Evolutionary conservation across 306 rosid species (phyloP).

Genomic region (Lathyrus aphaca): DNA sequence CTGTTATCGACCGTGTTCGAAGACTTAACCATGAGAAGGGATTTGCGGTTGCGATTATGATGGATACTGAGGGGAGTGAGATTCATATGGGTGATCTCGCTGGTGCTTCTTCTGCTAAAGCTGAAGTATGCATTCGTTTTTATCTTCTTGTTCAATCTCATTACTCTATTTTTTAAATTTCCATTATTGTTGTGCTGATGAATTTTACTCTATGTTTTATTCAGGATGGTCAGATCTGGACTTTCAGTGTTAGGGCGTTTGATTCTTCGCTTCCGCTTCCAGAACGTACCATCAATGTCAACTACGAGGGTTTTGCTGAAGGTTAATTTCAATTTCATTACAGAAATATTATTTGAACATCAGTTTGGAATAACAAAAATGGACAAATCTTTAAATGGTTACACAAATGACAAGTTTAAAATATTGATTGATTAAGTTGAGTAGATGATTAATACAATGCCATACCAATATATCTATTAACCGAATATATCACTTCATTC

Average conservation of each 20-base stretch:
- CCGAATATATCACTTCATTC: background rate
- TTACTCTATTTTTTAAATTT: background rate
- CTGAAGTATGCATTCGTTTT: constrained; percentile 55
- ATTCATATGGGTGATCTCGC: constrained; percentile 99
- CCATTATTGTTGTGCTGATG: background rate
- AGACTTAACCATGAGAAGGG: constrained; percentile 89
- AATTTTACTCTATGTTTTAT: background rate
- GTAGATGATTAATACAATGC: background rate
- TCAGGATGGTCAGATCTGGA: constrained; percentile 89
- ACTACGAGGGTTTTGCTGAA: constrained; percentile 95
- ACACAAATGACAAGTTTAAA: background rate
- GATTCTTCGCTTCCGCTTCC: constrained; percentile 85
- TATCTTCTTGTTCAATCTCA: background rate
- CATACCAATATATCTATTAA: background rate
- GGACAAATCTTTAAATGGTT: too few relatives aligned
- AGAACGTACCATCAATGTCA: constrained; percentile 79
- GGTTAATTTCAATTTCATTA: constrained; percentile 44
- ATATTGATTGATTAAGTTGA: background rate
- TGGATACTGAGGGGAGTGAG: constrained; percentile 99
- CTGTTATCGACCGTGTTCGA: constrained; percentile 72
- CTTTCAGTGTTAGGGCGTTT: constrained; percentile 92
- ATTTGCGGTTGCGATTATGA: constrained; percentile 93
- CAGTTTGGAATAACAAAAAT: too few relatives aligned
- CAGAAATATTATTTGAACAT: background rate
- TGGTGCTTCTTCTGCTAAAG: constrained; percentile 88